Evolutionary conservation across 176 grass and related monocot species (phyloP), one percentile per base, ranked within the genome.

Genomic region (Aegilops umbellulata): DNA sequence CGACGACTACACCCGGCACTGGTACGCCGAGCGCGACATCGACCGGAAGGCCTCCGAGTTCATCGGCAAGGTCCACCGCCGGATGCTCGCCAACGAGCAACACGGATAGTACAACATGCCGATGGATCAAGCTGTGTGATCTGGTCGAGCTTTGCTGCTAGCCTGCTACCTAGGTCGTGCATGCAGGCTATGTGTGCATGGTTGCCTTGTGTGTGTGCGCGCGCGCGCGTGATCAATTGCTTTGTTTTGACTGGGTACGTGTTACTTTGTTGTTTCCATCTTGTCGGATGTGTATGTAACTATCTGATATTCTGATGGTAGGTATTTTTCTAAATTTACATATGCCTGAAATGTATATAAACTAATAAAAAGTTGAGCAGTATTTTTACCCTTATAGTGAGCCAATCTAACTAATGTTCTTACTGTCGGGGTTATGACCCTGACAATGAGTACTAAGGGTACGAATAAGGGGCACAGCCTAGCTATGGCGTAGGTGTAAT

Each of bases 21-120:
- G 84, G 89, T 90, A 83, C 34, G 89, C 89, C 15, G 84, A 90
- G 1, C 84, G 67, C 26, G 22, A 90, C 74, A 87, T 90, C 84
- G 26, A 90, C 75, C 25, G 60, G 60, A 83, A 61, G 66, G 84
- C 84, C 3, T n/a, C 84, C 4, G 89, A 90, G 46, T 90, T 80
- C 89, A 90, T 90, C 66, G 60, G 80, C 39, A 83, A 60, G 75
- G 80, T 90, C 42, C 89, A 80, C 84, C 89, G 67, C 9, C 66
- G 67, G 24, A 84, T 90, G 75, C 68, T 74, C 46, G 44, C 66
- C 22, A 24, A 65, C 29, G 80, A 83, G 16, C 24, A 87, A 34
- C 49, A 87, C 5, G 85, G 38, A 60, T 90, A 86, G 76, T 49
- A 17, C 1, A 38, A 8, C 19, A 70, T 38, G 3, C 8, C 8